Conservation (phyloP, 192 early-diverging fungal genomes). For the Entophlyctis luteolus region DNA sequence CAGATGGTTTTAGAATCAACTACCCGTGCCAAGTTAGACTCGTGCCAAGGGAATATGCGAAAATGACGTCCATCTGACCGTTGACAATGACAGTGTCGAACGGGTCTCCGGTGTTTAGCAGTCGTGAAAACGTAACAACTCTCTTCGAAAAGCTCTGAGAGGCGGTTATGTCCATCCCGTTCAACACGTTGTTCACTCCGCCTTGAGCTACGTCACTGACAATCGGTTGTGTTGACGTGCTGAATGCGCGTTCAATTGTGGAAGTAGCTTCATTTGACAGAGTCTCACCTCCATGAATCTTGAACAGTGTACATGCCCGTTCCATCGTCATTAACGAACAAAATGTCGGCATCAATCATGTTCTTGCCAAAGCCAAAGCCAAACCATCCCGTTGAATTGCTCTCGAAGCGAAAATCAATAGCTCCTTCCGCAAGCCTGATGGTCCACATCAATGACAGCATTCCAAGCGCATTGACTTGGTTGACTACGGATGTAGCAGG, state of each 20-base stretch:
- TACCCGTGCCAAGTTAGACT: slow-evolving; percentile 22
- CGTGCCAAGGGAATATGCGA: slow-evolving; percentile 10
- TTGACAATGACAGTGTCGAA: slow-evolving; percentile 17
- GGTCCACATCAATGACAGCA: slow-evolving; percentile 22
- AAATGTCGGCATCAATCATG: slow-evolving; percentile 34
- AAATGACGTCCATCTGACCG: slow-evolving; percentile 22
- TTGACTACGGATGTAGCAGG: not conserved
- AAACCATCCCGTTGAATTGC: slow-evolving; percentile 42
- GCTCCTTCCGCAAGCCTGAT: not conserved
- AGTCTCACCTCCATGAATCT: slow-evolving; percentile 32
- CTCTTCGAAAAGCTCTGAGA: not conserved
- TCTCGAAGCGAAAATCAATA: slow-evolving; percentile 28
- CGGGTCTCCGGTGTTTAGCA: slow-evolving; percentile 11
- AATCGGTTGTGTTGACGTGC: not conserved
- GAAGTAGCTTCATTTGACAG: not conserved
- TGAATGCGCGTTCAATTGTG: not conserved
- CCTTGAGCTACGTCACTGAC: not conserved
- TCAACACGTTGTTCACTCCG: slow-evolving; percentile 15
- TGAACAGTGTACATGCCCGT: slow-evolving; percentile 19
- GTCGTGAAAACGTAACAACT: slow-evolving; percentile 19
- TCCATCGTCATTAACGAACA: slow-evolving; percentile 3
- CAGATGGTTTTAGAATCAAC: no score
- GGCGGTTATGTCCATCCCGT: slow-evolving; percentile 1
- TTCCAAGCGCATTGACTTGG: slow-evolving; percentile 9
- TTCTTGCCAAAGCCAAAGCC: slow-evolving; percentile 36